These are phyloP conservation scores for Kwoniella sp. DNA, from an alignment of 768 basidiomycete species.

Conservation along the genomic window DNA sequence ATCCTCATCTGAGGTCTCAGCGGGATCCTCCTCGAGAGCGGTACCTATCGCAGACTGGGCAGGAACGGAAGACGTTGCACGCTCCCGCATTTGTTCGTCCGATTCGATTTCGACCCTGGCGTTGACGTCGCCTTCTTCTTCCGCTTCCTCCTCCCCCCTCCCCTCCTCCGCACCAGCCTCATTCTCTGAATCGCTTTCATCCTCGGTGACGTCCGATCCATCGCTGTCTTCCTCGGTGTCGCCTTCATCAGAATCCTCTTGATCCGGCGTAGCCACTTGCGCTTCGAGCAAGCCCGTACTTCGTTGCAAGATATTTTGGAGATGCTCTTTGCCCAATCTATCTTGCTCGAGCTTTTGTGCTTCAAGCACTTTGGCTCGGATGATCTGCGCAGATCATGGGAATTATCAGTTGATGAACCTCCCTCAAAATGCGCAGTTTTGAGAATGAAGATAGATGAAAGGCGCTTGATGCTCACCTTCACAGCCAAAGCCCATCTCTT, in stretches of 20 bases:
- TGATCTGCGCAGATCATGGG: conserved; percentile 30
- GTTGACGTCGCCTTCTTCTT: background rate
- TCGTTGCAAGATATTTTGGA: conserved; percentile 86
- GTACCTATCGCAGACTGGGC: background rate
- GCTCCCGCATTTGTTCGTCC: background rate
- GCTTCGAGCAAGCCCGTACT: conserved; percentile 83
- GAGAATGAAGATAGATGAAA: background rate
- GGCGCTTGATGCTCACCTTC: conserved; percentile 36
- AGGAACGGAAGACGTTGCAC: background rate
- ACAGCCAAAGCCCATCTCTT: conserved; percentile 88
- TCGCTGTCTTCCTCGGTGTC: conserved; percentile 42
- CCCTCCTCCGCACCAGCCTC: conserved; percentile 40
- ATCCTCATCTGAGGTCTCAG: background rate
- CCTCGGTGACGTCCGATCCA: conserved; percentile 24
- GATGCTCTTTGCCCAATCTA: conserved; percentile 76
- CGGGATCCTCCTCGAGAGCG: background rate
- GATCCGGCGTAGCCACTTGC: conserved; percentile 58
- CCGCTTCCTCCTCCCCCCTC: background rate
- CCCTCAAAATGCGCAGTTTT: background rate
- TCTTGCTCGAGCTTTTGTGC: conserved; percentile 75
- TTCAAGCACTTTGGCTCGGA: conserved; percentile 60
- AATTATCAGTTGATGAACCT: background rate
- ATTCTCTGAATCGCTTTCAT: conserved; percentile 20
- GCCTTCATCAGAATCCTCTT: conserved; percentile 45
- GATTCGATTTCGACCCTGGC: background rate